A percentile compares a stretch with the other conserved stretches of the same genome.
These are phyloP conservation scores for Colletotrichum sp. DNA, from an alignment of 2,329 filamentous ascomycete species.

Conservation along the genomic window DNA sequence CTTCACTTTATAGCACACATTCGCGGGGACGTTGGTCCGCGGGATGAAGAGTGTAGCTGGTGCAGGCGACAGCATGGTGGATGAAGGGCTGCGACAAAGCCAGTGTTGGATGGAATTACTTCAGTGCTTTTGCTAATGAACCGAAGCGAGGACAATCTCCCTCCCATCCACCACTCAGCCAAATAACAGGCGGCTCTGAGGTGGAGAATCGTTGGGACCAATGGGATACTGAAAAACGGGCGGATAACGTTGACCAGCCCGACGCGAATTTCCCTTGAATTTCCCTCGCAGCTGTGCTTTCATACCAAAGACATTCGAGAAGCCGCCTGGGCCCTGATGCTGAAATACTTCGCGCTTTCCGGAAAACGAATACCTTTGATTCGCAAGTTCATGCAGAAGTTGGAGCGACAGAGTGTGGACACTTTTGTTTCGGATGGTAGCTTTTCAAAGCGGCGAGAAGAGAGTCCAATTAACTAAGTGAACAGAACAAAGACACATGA, in stretches of 20 bases:
- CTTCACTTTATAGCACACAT: not conserved
- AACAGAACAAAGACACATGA: not conserved
- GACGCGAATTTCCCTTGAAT: not conserved
- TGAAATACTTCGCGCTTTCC: not conserved
- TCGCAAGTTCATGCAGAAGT: not conserved
- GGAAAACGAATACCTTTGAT: not conserved
- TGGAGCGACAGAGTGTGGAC: not conserved
- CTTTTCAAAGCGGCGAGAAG: not conserved
- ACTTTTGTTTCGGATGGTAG: not conserved
- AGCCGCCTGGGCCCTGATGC: not conserved
- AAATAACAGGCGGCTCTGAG: not conserved
- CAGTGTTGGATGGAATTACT: not conserved
- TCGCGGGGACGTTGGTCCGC: not conserved
- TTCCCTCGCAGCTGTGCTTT: not conserved
- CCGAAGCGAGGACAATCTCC: not conserved
- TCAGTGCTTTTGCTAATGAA: not conserved
- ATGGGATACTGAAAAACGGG: not conserved
- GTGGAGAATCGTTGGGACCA: not conserved
- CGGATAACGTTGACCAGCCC: not conserved
- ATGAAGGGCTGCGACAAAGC: not conserved
- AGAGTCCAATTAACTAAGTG: not conserved
- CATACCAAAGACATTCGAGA: not conserved
- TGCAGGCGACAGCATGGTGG: not conserved
- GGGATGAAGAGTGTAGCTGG: not conserved
- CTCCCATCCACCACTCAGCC: not conserved